A percentile compares a stretch with the other conserved stretches of the same genome.
Evolutionary conservation across 352 stramenopile species (phyloP).

Genomic region (Pseudoperonospora humuli): DNA sequence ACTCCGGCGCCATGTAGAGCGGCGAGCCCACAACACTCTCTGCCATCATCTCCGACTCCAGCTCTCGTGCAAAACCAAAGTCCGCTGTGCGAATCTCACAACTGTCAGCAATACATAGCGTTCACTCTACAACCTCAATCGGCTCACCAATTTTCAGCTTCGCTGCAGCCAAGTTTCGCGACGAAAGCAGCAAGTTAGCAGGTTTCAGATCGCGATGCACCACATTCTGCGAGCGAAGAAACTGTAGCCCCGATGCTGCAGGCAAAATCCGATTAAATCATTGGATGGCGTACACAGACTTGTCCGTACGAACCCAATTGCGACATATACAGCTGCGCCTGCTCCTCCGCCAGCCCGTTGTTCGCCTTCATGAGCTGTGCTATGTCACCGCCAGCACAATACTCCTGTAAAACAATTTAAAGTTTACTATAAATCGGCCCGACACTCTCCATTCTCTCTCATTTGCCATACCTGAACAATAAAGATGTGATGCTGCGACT

Average conservation of each 20-base stretch:
- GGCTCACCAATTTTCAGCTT: constrained; percentile 72
- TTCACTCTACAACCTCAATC: neutral
- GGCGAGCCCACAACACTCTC: constrained; percentile 76
- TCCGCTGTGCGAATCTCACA: constrained; percentile 31
- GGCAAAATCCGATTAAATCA: neutral
- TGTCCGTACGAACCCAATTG: constrained; percentile 45
- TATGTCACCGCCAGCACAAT: constrained; percentile 69
- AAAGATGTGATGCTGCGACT: constrained; percentile 77
- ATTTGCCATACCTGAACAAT: constrained; percentile 51
- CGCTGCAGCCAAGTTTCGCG: constrained; percentile 46
- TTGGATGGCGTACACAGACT: neutral
- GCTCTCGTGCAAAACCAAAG: constrained; percentile 64
- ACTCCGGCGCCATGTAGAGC: constrained; percentile 72
- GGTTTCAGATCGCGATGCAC: constrained; percentile 75
- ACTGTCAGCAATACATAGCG: constrained; percentile 16
- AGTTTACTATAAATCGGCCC: too few species aligned
- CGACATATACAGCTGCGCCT: constrained; percentile 72
- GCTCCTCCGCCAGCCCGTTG: constrained; percentile 48
- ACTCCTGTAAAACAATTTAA: too few species aligned
- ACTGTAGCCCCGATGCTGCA: constrained; percentile 61
- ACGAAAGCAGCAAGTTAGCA: constrained; percentile 66
- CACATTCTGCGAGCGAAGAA: constrained; percentile 67
- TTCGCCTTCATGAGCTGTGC: constrained; percentile 61
- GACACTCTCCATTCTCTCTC: neutral
- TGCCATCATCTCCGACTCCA: constrained; percentile 64